phyloP scores from a whole-genome alignment of 805 yeast species.

The Diddensiella santjacobensis region DNA sequence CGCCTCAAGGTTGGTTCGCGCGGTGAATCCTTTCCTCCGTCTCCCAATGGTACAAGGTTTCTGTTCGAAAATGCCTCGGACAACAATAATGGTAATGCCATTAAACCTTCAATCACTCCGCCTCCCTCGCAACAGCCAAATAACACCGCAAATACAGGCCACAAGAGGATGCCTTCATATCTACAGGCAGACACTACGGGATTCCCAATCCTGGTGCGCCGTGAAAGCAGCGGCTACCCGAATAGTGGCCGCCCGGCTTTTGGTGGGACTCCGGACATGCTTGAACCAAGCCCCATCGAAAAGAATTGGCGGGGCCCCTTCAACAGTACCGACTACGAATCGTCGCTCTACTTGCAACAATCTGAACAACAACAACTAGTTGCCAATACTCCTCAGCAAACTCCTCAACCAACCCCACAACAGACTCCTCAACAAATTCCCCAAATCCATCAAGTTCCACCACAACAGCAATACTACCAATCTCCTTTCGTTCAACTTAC shows the following conservation, averaged over 20 bases:
- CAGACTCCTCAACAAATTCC: conserved; percentile 3
- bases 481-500: background rate
- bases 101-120: conserved; percentile 3
- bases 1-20: conserved; percentile 3
- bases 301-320: background rate
- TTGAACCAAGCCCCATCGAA: conserved; percentile 12
- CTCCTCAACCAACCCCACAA: background rate
- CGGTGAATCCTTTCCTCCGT: conserved; percentile 2
- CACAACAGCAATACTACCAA: background rate
- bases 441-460: background rate
- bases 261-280: conserved; percentile 5
- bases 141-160: background rate
- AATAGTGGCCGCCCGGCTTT: background rate
- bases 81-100: background rate
- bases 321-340: conserved; percentile 1
- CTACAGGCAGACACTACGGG: conserved; percentile 32
- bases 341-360: conserved; percentile 4
- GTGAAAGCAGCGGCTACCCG: conserved; percentile 21
- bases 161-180: conserved; percentile 17
- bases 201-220: conserved; percentile 33
- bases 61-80: conserved; percentile 1
- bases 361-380: conserved; percentile 6
- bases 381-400: conserved; percentile 9
- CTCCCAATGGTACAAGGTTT: conserved; percentile 8
- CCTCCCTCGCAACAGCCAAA: background rate